Evolutionary conservation across 108 stramenopile genomes (phyloP), one percentile per base, ranked within the genome.

Genomic region (Cylindrotheca fusiformis): DNA sequence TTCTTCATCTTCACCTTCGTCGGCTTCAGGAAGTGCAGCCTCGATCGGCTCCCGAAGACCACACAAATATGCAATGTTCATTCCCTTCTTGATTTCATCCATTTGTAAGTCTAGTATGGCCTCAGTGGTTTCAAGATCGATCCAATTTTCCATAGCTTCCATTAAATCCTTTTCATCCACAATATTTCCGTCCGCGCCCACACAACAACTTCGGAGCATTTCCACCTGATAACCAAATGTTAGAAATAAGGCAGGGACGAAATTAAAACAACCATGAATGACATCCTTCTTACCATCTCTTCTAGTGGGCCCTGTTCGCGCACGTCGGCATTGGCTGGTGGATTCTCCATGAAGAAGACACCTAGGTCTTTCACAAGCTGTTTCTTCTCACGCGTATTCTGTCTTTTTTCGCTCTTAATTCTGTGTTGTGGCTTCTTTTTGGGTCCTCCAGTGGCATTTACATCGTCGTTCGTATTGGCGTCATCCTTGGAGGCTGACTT

Each of bases 361-460:
- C 49, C 29, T 6, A 67, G 49, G 30, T 67, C 65, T 20, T 57
- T 57, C 31, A 67, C 30, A 19, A 67, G 55, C 31, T 57, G 55
- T 31, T 67, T 67, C 65, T 67, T 67, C 22, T 67, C 49, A 6
- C 65, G 20, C 14, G 65, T 67, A 23, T 55, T 67, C 36, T 67
- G 65, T 1, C 65, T 23, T 47, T 67, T 67, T 29, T 67, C 65
- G 48, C 65, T 67, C 46, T 67, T 67, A 45, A 29, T 29, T 17
- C 65, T 44, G 29, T 57, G 54, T 8, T 55, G 55, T n/a, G 48
- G 55, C 47, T 44, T 41, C n/a, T 57, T 4, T n/a, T 20, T 20
- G 18, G 27, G 55, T n/a, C n/a, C n/a, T n/a, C n/a, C n/a, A n/a
- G n/a, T n/a, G n/a, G n/a, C n/a, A n/a, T n/a, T n/a, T n/a, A n/a